These are phyloP conservation scores for Cordyceps cateniannulata DNA, from an alignment of 2,329 filamentous ascomycete genomes.

Conservation along the genomic window DNA sequence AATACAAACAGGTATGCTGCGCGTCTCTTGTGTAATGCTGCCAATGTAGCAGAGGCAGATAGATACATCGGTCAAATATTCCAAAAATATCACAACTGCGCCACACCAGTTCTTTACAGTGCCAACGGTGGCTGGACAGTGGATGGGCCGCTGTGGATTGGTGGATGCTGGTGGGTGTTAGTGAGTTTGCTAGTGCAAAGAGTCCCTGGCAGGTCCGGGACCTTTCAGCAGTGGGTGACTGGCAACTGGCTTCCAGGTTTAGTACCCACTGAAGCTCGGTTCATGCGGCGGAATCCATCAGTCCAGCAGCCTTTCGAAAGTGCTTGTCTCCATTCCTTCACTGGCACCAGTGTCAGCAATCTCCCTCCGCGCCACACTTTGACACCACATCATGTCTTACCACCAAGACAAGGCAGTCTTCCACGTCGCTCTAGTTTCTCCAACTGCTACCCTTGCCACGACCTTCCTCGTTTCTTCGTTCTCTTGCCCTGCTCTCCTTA, in stretches of 20 bases:
- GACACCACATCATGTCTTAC: conserved; percentile 6
- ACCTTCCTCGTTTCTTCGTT: neutral
- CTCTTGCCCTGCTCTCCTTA: neutral
- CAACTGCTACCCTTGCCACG: neutral
- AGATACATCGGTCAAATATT: too few relatives aligned
- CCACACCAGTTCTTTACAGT: neutral
- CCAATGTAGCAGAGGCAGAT: neutral
- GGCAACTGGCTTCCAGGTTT: neutral
- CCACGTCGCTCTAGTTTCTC: conserved; percentile 3
- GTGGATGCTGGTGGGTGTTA: neutral
- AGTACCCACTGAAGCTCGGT: neutral
- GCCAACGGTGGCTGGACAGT: neutral
- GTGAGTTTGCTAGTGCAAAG: neutral
- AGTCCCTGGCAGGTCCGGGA: neutral
- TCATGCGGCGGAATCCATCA: neutral
- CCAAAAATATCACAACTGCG: conserved; percentile 2
- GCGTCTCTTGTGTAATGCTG: neutral
- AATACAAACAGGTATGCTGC: neutral
- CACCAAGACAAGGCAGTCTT: neutral
- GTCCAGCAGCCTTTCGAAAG: too few relatives aligned
- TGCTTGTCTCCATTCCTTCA: neutral
- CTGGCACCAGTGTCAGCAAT: neutral
- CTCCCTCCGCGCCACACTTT: neutral
- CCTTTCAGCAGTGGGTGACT: too few relatives aligned
- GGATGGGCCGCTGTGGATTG: neutral